Percentiles rank a stretch among this genome's conserved stretches.
Evolutionary conservation across 2,329 filamentous ascomycete genomes (phyloP).

Genomic region (Penicillium sp.): DNA sequence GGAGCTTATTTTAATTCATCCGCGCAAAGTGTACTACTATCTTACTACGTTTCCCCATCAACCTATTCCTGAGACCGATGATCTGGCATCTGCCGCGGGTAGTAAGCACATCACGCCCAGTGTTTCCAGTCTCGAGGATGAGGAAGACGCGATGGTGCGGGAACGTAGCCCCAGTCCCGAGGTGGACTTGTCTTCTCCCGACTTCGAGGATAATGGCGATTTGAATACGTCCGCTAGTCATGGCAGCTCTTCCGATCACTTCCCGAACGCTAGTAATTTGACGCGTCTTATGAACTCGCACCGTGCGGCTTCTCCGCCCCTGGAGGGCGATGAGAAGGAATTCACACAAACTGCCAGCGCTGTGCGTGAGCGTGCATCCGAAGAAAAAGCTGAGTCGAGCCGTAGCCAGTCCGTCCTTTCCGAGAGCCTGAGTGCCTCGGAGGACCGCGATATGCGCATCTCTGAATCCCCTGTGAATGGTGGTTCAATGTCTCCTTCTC

Average conservation of each 20-base stretch:
- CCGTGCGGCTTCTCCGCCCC: constrained; percentile 77
- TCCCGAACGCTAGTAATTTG: constrained; percentile 57
- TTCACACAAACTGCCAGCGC: constrained; percentile 94
- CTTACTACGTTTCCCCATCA: constrained; percentile 84
- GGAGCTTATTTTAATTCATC: constrained; percentile 87
- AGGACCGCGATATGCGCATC: constrained; percentile 29
- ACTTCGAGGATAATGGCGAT: constrained; percentile 70
- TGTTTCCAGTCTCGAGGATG: constrained; percentile 71
- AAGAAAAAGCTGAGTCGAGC: constrained; percentile 34
- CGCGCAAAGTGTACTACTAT: constrained; percentile 94
- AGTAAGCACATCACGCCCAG: constrained; percentile 76
- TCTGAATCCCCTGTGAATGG: constrained; percentile 33
- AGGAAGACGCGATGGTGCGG: constrained; percentile 59
- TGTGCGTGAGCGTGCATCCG: constrained; percentile 59
- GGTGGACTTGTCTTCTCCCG: constrained; percentile 82
- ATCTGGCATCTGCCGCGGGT: constrained; percentile 50
- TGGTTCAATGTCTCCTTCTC: constrained; percentile 30
- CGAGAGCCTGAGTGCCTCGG: constrained; percentile 44
- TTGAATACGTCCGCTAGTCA: constrained; percentile 58
- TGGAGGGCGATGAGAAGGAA: constrained; percentile 93
- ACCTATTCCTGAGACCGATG: constrained; percentile 67
- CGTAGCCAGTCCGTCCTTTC: constrained; percentile 37
- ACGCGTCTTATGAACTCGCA: constrained; percentile 61
- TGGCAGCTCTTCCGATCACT: constrained; percentile 54
- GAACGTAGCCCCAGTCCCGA: constrained; percentile 83